phyloP scores from a whole-genome alignment of 2,329 filamentous ascomycete species.

The Fusarium albosuccineum region DNA sequence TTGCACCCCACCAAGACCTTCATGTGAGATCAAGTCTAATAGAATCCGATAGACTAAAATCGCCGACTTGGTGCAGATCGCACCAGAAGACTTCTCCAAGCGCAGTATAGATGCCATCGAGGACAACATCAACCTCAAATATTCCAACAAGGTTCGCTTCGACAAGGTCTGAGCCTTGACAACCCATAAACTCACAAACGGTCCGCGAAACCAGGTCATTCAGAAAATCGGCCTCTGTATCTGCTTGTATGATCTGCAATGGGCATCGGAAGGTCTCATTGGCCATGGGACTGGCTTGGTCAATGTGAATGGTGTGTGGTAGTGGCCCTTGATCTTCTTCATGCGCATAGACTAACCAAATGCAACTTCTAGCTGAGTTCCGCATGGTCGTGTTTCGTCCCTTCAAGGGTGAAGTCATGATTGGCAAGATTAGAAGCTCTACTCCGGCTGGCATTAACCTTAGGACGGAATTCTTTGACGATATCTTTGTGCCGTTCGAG shows the following conservation, averaged over 20 bases:
- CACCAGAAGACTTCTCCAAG: conserved; percentile 88
- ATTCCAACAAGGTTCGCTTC: conserved; percentile 82
- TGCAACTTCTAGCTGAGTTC: conserved; percentile 78
- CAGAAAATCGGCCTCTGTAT: conserved; percentile 95
- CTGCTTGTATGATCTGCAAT: conserved; percentile 90
- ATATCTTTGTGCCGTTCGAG: conserved; percentile 83
- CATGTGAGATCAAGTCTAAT: conserved; percentile 23
- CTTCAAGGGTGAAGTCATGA: conserved; percentile 93
- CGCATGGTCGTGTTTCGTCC: conserved; percentile 93
- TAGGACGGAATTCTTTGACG: conserved; percentile 91
- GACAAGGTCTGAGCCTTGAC: neutral
- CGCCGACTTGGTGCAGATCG: conserved; percentile 93
- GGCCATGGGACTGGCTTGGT: conserved; percentile 92
- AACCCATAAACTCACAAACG: conserved; percentile 9
- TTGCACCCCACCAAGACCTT: conserved; percentile 20
- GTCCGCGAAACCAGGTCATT: conserved; percentile 70
- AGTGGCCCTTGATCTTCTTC: neutral
- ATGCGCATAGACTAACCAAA: conserved; percentile 20
- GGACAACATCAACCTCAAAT: conserved; percentile 97
- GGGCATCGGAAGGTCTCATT: conserved; percentile 92
- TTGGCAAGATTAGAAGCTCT: conserved; percentile 84
- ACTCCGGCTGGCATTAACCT: conserved; percentile 81
- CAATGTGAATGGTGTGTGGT: conserved; percentile 86
- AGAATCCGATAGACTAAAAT: conserved; percentile 79
- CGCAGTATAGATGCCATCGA: conserved; percentile 87